A percentile compares a stretch with the other conserved stretches of the same genome.
These are phyloP conservation scores for Closterium sp. DNA, from an alignment of 139 green algal species.

Conservation along the genomic window DNA sequence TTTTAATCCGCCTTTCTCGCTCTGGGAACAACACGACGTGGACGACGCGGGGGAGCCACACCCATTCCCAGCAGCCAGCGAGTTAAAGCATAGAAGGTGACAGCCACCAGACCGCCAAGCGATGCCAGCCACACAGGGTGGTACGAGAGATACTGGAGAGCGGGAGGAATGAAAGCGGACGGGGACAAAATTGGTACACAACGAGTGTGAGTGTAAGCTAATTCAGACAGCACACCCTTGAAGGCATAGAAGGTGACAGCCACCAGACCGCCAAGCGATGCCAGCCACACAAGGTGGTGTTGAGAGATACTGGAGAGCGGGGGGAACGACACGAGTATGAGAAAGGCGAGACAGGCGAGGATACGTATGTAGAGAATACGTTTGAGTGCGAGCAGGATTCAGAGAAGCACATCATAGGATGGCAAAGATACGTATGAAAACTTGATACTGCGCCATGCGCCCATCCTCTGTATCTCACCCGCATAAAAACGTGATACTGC, in stretches of 20 bases:
- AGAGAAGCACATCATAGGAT: too few species aligned
- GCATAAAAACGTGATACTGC: too few species aligned
- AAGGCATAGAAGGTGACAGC: not conserved
- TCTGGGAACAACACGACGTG: not conserved
- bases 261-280: not conserved
- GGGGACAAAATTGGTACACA: too few species aligned
- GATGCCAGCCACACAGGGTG: not conserved
- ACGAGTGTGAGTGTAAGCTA: too few species aligned
- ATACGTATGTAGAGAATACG: too few species aligned
- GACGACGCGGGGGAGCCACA: not conserved
- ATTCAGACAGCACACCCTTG: not conserved
- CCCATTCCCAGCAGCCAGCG: not conserved
- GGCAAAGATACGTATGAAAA: too few species aligned
- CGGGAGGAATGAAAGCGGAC: not conserved
- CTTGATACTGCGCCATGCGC: too few species aligned
- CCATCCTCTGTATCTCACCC: too few species aligned
- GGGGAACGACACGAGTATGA: too few species aligned
- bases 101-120: not conserved
- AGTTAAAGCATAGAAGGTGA: not conserved
- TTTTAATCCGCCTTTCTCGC: not conserved
- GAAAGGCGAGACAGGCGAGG: too few species aligned
- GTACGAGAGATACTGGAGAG: not conserved
- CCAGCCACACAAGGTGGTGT: not conserved
- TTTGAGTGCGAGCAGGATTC: too few species aligned
- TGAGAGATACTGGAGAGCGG: not conserved